Percentiles rank a stretch among this genome's conserved stretches.
These are phyloP conservation scores for Yamadazyma phyllophila DNA, from an alignment of 805 yeast species.

Conservation along the genomic window DNA sequence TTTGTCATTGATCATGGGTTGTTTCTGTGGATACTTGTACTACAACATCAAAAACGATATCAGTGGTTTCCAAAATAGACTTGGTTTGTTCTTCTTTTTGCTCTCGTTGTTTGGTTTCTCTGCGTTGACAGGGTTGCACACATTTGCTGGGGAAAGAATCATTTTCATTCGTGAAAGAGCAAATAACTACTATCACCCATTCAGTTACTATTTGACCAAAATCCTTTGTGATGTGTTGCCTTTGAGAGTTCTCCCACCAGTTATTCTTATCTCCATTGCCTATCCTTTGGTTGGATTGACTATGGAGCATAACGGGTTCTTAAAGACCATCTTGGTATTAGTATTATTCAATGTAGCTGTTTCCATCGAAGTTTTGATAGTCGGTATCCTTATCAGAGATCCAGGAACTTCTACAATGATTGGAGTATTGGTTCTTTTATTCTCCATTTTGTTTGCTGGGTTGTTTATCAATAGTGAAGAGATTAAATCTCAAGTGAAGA, in stretches of 20 bases:
- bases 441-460: conserved; percentile 90
- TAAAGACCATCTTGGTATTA: conserved; percentile 65
- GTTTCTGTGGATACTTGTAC: conserved; percentile 83
- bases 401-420: conserved; percentile 89
- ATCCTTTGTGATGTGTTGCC: conserved; percentile 92
- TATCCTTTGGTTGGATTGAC: conserved; percentile 91
- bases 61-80: conserved; percentile 92
- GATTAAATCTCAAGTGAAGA: conserved; percentile 50
- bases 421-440: conserved; percentile 79
- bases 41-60: conserved; percentile 83
- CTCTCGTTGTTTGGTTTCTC: conserved; percentile 92
- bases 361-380: conserved; percentile 77
- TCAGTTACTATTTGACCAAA: conserved; percentile 81
- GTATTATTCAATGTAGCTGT: conserved; percentile 85
- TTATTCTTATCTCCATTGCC: conserved; percentile 71
- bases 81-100: conserved; percentile 89
- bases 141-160: conserved; percentile 84
- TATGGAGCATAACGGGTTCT: conserved; percentile 70
- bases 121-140: conserved; percentile 84
- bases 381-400: conserved; percentile 85
- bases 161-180: conserved; percentile 92
- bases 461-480: conserved; percentile 82
- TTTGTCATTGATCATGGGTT: conserved; percentile 71
- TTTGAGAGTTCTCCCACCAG: conserved; percentile 87
- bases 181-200: conserved; percentile 87